Base-by-base conservation (phyloP, 768 basidiomycete genomes). In the Xerocomus spinulosus region DNA sequence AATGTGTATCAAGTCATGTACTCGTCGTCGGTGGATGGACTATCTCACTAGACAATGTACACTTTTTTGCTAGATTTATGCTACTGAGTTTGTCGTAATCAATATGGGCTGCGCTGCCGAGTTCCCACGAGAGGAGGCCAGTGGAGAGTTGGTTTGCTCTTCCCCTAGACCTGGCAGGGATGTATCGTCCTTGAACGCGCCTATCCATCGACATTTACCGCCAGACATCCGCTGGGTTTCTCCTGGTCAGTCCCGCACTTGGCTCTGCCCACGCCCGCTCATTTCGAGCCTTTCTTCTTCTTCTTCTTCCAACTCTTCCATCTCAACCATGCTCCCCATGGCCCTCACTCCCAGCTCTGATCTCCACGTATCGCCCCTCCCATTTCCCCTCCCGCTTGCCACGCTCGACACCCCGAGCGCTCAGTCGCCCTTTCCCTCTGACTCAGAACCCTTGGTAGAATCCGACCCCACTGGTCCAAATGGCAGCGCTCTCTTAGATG, bases 1-100 rank as follows among this genome's bases (percentile, higher is more conserved):
- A 91, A 92, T 61, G 79, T 92, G 42, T 88, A 90, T 60, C 71
- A 79, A 50, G 73, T 87, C 10, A 49, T 80, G 23, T 57, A 79
- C 42, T 68, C 73, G 3, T 5, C 48, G 39, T 21, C 46, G 44
- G 45, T 17, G 21, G 20, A 39, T 1, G 49, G 52, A 26, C 24
- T 52, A 12, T 32, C 28, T 8, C 29, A 46, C 25, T 26, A 41
- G 26, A 41, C 24, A 25, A 17, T 42, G 5, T 18, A 20, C n/a
- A 29, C 13, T 42, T 7, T 28, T 10, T 28, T 28, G 26, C 26
- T 28, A 28, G n/a, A n/a, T n/a, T n/a, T n/a, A n/a, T n/a, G n/a
- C n/a, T n/a, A n/a, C n/a, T n/a, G n/a, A n/a, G n/a, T n/a, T n/a
- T n/a, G n/a, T n/a, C n/a, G n/a, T n/a, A n/a, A n/a, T n/a, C n/a